Evolutionary conservation across 1,139 yeast genomes (phyloP), one percentile per base, ranked within the genome.

Genomic region (Meyerozyma carpophila): DNA sequence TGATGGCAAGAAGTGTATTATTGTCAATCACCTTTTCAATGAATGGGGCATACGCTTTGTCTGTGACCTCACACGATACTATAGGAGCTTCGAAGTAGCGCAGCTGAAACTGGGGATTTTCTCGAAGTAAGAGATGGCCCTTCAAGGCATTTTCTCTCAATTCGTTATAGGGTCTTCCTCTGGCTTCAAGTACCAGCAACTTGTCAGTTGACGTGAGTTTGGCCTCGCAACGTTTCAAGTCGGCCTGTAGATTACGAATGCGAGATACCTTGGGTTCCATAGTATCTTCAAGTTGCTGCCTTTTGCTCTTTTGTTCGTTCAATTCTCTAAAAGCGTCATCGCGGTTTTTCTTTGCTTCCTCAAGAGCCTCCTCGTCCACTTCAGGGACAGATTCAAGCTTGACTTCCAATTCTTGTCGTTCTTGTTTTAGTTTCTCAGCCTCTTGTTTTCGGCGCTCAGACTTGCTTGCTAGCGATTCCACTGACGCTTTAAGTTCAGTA

Each of bases 21-120:
- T 63, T 62, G 43, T 80, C 82, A 10, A 87, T 71, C 10, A 81
- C 69, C 43, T 77, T 73, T 44, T 83, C 88, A 41, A 88, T 61
- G 49, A 76, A 76, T 24, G 74, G 67, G 1, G 83, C 86, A 54
- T 73, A 75, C 5, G 56, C 56, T 13, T 62, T 61, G 48, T 81
- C 75, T 2, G 68, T 70, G 1, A 82, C 77, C 18, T 76, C 70
- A 39, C 94, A 70, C 0, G 86, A 73, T 34, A 89, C 68, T n/a
- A 82, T 67, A 0, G 97, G 94, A 2, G 96, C 94, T 55, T 85
- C 95, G 50, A 70, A 78, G 44, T 85, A 80, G 8, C 58, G 58
- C 0, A 64, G 64, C 36, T 63, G 57, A 41, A 77, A 67, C 13
- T 66, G 59, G 1, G 55, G 46, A 20, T 56, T 48, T n/a, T 53